phyloP scores from a whole-genome alignment of 2,329 filamentous ascomycete genomes.

The Delphinella strobiligena region DNA sequence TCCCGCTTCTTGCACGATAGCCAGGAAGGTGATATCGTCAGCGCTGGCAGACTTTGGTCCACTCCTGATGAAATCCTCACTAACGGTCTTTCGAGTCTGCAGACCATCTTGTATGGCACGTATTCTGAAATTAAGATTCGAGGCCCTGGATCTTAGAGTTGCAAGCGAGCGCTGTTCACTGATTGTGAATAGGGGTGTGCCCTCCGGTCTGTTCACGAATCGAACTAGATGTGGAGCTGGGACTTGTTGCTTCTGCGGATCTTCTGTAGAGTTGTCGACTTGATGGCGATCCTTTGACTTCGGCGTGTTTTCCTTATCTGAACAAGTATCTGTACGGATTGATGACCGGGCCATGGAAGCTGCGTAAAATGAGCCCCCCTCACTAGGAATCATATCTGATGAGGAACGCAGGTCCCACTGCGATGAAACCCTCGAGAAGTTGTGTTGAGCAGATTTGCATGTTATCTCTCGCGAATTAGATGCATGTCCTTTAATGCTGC shows the following conservation, averaged over 20 bases:
- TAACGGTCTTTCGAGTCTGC: conserved; percentile 1
- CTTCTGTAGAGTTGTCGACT: neutral
- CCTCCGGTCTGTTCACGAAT: conserved; percentile 19
- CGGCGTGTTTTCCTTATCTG: neutral
- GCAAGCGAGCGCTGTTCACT: conserved; percentile 29
- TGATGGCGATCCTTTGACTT: too few species aligned
- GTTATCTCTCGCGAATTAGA: too few species aligned
- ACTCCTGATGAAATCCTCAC: neutral
- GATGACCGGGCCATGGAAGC: conserved; percentile 4
- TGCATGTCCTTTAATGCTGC: too few species aligned
- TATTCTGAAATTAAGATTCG: conserved; percentile 15
- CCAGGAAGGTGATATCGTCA: neutral
- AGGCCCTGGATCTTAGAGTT: conserved; percentile 25
- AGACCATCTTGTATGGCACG: conserved; percentile 1
- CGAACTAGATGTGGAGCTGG: conserved; percentile 6
- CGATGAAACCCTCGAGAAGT: too few species aligned
- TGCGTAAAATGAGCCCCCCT: conserved; percentile 16
- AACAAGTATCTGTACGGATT: neutral
- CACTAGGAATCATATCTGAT: too few species aligned
- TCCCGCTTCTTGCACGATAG: neutral
- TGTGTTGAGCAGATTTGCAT: too few species aligned
- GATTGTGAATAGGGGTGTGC: conserved; percentile 31
- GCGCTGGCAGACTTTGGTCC: conserved; percentile 3
- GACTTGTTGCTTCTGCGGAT: conserved; percentile 2
- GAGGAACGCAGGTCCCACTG: too few species aligned